phyloP scores from a whole-genome alignment of 768 basidiomycete species.

The Termitomyces sp. region DNA sequence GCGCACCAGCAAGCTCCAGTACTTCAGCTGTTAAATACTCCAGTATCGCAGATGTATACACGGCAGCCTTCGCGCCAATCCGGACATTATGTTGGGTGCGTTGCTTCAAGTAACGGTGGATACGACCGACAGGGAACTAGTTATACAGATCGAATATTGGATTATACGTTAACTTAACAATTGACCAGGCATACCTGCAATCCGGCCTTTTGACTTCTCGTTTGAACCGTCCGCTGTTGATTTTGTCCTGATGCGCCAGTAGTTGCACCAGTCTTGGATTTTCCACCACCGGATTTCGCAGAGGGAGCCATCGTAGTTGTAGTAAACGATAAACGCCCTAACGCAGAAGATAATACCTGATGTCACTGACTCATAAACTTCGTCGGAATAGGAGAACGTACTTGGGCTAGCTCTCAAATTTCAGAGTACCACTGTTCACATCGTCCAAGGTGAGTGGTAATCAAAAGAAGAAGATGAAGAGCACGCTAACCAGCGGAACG shows the following conservation, averaged over 20 bases:
- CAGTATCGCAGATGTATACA: conserved; percentile 93
- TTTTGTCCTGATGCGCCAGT: conserved; percentile 28
- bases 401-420: conserved; percentile 10
- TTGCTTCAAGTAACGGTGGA: conserved; percentile 92
- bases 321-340: not conserved
- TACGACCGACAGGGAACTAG: conserved; percentile 96
- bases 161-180: not conserved
- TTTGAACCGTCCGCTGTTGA: conserved; percentile 48
- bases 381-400: conserved; percentile 17
- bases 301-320: conserved; percentile 41
- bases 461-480: conserved; percentile 5
- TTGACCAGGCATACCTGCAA: conserved; percentile 59
- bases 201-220: conserved; percentile 82
- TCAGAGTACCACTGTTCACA: not conserved
- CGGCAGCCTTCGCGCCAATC: conserved; percentile 96
- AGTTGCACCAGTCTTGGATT: conserved; percentile 52
- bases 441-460: not conserved
- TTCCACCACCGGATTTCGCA: conserved; percentile 60
- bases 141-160: conserved; percentile 1
- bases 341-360: not conserved
- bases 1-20: conserved; percentile 88
- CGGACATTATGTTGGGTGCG: conserved; percentile 92
- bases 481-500: conserved; percentile 24
- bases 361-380: not conserved
- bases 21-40: conserved; percentile 98